Evolutionary conservation across 176 grass and related monocot species (phyloP), one percentile per base, ranked within the genome.

Genomic region (Hordeum vulgare): DNA sequence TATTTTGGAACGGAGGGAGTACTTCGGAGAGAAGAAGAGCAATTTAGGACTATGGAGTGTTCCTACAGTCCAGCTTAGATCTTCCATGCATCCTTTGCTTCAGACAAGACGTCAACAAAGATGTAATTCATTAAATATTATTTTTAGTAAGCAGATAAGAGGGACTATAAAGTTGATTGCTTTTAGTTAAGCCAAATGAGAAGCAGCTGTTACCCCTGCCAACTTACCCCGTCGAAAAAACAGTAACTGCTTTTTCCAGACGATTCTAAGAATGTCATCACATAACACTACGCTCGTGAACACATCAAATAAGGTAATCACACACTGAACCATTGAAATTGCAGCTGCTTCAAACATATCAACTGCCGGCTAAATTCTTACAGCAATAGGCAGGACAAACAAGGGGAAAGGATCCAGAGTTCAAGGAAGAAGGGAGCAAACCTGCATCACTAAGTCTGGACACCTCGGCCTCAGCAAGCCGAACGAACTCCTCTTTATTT

Each of bases 391-490:
- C 21, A 77, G 33, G 66, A 58, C 25, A 26, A 17, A 59, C 37
- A 77, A 84, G 73, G 20, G 9, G 57, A 71, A 57, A 59, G 21
- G 31, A 76, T 61, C 12, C 37, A 29, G 51, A 62, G 74, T 71
- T 75, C 14, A 81, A 47, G 62, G 4, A 27, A 21, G 71, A 42
- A 76, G 18, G 14, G 73, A 37, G 28, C 49, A 44, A 58, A 93
- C 96, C 96, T 95, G 96, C 96, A 83, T 90, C 86, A 47, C 91
- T 92, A 83, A 99, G 96, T 83, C n/a, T 96, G 84, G 83, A 70
- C 47, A 94, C 93, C 80, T 99, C 96, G 42, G 81, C 96, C 84
- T 94, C 78, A 85, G 96, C 96, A 76, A 81, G 35, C 36, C 24
- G 82, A 53, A 91, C 61, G 6, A 96, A 99, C 34, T 92, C 91